These are phyloP conservation scores for Leptographium flavum DNA, from an alignment of 2,329 filamentous ascomycete species.

Conservation along the genomic window DNA sequence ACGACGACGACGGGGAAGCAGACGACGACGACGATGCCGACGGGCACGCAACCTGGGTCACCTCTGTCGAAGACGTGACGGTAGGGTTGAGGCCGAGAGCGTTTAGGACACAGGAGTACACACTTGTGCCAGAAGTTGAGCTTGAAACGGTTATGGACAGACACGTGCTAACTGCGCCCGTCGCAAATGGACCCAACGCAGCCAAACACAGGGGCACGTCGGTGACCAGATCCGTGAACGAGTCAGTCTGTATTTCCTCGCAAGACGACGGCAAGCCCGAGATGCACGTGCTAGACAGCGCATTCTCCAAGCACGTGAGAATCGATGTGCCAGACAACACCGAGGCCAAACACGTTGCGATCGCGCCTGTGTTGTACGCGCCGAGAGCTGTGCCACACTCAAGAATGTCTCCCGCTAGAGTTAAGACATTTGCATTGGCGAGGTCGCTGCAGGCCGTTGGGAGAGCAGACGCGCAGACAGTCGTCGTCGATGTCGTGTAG, in stretches of 20 bases:
- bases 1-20: too few relatives aligned
- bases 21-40: constrained; percentile 1
- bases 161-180: constrained; percentile 3
- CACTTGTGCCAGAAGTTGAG: neutral
- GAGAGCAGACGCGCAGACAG: constrained; percentile 4
- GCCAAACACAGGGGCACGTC: constrained; percentile 4
- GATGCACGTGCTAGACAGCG: constrained; percentile 1
- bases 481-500: neutral
- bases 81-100: neutral
- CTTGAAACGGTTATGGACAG: neutral
- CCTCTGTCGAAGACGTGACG: neutral
- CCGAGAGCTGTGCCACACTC: constrained; percentile 6
- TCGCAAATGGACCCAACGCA: constrained; percentile 9
- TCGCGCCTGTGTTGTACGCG: constrained; percentile 2
- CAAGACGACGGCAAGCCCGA: constrained; percentile 4
- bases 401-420: neutral
- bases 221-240: neutral
- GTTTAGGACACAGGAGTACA: neutral
- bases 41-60: constrained; percentile 1
- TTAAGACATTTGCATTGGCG: constrained; percentile 3
- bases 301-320: constrained; percentile 5
- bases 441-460: constrained; percentile 1
- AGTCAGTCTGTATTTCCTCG: neutral
- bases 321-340: constrained; percentile 2
- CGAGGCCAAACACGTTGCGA: constrained; percentile 2